Percentiles rank a stretch among this genome's conserved stretches.
Conservation (phyloP, 1,139 yeast species). For the Tardiomyces depauwii region DNA sequence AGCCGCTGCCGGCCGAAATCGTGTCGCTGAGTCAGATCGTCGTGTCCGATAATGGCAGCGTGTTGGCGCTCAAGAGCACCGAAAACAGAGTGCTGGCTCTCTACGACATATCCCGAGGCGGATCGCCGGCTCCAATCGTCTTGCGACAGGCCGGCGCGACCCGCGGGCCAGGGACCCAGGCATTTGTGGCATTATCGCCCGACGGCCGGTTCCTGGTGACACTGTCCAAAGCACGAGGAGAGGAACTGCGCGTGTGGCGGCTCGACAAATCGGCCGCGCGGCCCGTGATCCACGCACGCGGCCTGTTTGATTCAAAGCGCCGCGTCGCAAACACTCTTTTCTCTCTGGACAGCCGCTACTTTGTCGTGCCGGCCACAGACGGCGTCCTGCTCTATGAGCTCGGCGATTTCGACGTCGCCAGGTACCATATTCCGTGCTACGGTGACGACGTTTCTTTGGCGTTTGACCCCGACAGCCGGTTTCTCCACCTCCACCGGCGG, state of each 20-base stretch:
- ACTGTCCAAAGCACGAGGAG: not conserved
- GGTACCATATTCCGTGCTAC: not conserved
- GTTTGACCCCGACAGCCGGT: not conserved
- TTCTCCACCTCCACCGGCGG: not conserved
- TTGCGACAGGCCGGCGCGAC: not conserved
- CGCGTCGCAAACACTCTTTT: not conserved
- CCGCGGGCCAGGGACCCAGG: not conserved
- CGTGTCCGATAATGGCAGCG: not conserved
- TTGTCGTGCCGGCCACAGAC: not conserved
- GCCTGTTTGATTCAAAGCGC: not conserved
- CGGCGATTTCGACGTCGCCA: not conserved
- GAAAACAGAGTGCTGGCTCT: not conserved
- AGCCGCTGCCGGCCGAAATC: not conserved
- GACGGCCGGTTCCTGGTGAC: not conserved
- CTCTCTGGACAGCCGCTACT: not conserved
- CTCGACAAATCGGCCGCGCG: not conserved
- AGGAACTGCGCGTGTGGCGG: not conserved
- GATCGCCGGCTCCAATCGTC: not conserved
- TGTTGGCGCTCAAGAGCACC: not conserved
- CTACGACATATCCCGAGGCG: not conserved
- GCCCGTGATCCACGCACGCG: not conserved
- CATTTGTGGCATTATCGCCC: not conserved
- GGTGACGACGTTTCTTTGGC: not conserved
- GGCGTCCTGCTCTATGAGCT: not conserved
- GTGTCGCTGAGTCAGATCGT: not conserved